Evolutionary conservation across 768 basidiomycete species (phyloP), one percentile per base, ranked within the genome.

Genomic region (Lyophyllum atratum): DNA sequence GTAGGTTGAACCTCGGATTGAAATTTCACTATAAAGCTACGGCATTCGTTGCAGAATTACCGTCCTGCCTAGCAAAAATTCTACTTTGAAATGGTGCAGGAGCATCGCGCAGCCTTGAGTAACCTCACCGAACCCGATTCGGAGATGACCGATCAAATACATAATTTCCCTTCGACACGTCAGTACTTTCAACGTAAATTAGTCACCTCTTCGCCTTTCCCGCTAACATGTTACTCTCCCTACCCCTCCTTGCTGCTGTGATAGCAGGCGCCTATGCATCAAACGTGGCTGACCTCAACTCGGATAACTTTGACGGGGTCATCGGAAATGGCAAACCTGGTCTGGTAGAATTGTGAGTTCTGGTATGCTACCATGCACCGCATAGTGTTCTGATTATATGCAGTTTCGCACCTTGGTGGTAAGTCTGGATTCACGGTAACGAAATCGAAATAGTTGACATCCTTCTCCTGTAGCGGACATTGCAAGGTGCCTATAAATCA

Each of bases 401-500:
- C 42, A 94, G 92, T 72, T 93, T 87, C 63, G 92, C 92, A 17
- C 89, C 92, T 9, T 94, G 92, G 92, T 93, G 92, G 89, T 90
- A 78, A 57, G 46, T 25, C 3, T 34, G 11, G 49, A 1, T 2
- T 51, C 19, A 24, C 46, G 15, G 14, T 2, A 22, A 43, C 49
- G 29, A 31, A 29, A 11, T n/a, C 48, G 1, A 19, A 25, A 39
- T 34, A 12, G 49, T 17, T 53, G 24, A 64, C 10, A 21, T 22
- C n/a, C 37, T 26, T 44, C 25, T 15, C 14, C 26, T 54, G 47
- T 51, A 92, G 90, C 66, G 93, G 91, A 53, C 93, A 93, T 69
- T 94, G 92, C 84, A 93, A 93, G 74, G 92, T 89, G 68, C 58
- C 74, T 34, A 8, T 19, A 9, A 9, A 24, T 43, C 24, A 46